Conservation (phyloP, 192 early-diverging fungal genomes). For the Geranomyces variabilis region DNA sequence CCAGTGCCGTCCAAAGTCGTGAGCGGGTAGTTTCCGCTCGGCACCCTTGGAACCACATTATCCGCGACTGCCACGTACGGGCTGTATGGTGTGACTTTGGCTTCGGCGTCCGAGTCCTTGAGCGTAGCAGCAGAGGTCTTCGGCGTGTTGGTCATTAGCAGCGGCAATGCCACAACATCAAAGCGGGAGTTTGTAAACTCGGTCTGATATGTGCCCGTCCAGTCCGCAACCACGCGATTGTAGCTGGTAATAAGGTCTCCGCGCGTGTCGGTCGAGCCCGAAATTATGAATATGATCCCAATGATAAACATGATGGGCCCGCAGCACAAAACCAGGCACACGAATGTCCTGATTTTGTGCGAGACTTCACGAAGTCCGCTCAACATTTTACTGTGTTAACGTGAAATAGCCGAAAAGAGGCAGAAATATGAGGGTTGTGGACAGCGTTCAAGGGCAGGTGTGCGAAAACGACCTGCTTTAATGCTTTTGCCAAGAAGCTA, state of each 20-base stretch:
- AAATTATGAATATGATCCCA: constrained; percentile 1
- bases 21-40: neutral
- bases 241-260: neutral
- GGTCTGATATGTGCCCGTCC: neutral
- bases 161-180: neutral
- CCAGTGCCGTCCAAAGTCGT: neutral
- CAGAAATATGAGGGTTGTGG: too few relatives aligned
- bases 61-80: constrained; percentile 1
- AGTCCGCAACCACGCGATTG: neutral
- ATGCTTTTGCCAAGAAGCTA: too few relatives aligned
- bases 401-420: too few relatives aligned
- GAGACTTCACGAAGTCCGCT: neutral
- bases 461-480: too few relatives aligned
- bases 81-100: neutral
- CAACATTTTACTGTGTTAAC: too few relatives aligned
- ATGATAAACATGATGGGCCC: constrained; percentile 10
- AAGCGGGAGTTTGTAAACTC: neutral
- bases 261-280: neutral
- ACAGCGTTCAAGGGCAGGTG: too few relatives aligned
- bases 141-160: neutral
- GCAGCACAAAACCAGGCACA: neutral
- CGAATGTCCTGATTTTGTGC: constrained; percentile 2
- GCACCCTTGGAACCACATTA: neutral
- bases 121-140: neutral
- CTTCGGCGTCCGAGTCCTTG: neutral